Evolutionary conservation across 2,329 filamentous ascomycete genomes (phyloP).

Genomic region (Escovopsis weberi): DNA sequence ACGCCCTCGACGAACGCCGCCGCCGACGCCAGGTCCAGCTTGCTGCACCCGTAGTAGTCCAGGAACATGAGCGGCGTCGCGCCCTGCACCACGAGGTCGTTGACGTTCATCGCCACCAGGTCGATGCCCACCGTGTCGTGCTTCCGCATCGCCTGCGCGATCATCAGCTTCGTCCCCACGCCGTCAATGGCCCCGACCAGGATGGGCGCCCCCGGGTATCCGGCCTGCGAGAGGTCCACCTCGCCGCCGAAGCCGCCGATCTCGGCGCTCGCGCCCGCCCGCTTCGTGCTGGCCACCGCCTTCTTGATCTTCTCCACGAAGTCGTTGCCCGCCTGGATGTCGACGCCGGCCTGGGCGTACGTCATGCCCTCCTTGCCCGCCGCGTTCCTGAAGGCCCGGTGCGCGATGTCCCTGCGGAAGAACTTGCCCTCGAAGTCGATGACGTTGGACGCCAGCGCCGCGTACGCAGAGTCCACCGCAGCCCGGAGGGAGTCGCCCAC

Average conservation of each 20-base stretch:
- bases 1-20: slow-evolving; percentile 85
- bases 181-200: slow-evolving; percentile 93
- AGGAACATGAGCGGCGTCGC: slow-evolving; percentile 93
- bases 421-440: slow-evolving; percentile 85
- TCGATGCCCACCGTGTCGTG: slow-evolving; percentile 95
- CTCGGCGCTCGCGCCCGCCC: slow-evolving; percentile 77
- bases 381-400: slow-evolving; percentile 46
- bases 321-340: slow-evolving; percentile 84
- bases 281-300: slow-evolving; percentile 70
- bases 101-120: slow-evolving; percentile 97
- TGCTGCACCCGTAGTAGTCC: slow-evolving; percentile 93
- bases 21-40: slow-evolving; percentile 63
- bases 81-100: slow-evolving; percentile 91
- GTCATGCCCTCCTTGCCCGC: slow-evolving; percentile 44
- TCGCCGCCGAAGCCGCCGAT: slow-evolving; percentile 89
- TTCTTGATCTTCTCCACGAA: slow-evolving; percentile 87
- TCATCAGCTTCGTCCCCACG: slow-evolving; percentile 92
- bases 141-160: slow-evolving; percentile 78
- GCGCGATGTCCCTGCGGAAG: slow-evolving; percentile 83
- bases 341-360: slow-evolving; percentile 86
- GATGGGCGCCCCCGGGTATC: slow-evolving; percentile 60
- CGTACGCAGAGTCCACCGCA: slow-evolving; percentile 79
- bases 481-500: slow-evolving; percentile 57
- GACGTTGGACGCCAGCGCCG: slow-evolving; percentile 49
- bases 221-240: slow-evolving; percentile 47